Evolutionary conservation across 2,329 filamentous ascomycete genomes (phyloP).

Genomic region (Rhexocercosporidium sp.): DNA sequence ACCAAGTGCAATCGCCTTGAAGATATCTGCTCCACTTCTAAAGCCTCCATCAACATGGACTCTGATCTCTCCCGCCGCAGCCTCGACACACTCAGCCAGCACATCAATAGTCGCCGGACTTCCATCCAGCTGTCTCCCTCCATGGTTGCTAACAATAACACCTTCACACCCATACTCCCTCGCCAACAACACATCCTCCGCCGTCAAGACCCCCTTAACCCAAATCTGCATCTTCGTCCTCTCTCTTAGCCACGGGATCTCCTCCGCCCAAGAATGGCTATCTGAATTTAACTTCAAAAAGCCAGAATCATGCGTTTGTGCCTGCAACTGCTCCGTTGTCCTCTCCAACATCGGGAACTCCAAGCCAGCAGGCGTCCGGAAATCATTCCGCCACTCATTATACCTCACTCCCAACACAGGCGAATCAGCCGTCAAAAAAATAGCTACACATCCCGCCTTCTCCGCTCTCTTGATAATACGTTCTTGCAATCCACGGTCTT

Average conservation of each 20-base stretch:
- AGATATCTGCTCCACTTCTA: slow-evolving; percentile 59
- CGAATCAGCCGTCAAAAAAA: slow-evolving; percentile 37
- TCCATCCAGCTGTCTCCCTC: slow-evolving; percentile 65
- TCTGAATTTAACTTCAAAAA: slow-evolving; percentile 39
- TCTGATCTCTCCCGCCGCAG: slow-evolving; percentile 41
- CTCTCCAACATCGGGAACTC: slow-evolving; percentile 31
- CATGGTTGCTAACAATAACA: slow-evolving; percentile 63
- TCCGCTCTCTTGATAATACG: slow-evolving; percentile 32
- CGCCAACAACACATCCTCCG: slow-evolving; percentile 64
- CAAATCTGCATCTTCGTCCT: slow-evolving; percentile 56
- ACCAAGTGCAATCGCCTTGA: slow-evolving; percentile 66
- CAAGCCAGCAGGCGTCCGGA: slow-evolving; percentile 48
- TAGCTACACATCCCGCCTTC: slow-evolving; percentile 32
- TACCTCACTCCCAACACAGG: slow-evolving; percentile 29
- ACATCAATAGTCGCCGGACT: slow-evolving; percentile 34
- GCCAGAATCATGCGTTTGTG: slow-evolving; percentile 33
- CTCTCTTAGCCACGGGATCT: slow-evolving; percentile 55
- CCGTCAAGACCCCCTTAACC: slow-evolving; percentile 54
- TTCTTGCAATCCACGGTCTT: slow-evolving; percentile 48
- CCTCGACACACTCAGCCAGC: slow-evolving; percentile 38
- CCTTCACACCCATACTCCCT: slow-evolving; percentile 63
- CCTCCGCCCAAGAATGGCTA: slow-evolving; percentile 51
- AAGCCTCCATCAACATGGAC: slow-evolving; percentile 61
- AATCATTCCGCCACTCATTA: slow-evolving; percentile 44
- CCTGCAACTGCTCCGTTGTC: slow-evolving; percentile 23